Evolutionary conservation across 176 grass and related monocot genomes (phyloP).

Genomic region (Zoysia japonica): DNA sequence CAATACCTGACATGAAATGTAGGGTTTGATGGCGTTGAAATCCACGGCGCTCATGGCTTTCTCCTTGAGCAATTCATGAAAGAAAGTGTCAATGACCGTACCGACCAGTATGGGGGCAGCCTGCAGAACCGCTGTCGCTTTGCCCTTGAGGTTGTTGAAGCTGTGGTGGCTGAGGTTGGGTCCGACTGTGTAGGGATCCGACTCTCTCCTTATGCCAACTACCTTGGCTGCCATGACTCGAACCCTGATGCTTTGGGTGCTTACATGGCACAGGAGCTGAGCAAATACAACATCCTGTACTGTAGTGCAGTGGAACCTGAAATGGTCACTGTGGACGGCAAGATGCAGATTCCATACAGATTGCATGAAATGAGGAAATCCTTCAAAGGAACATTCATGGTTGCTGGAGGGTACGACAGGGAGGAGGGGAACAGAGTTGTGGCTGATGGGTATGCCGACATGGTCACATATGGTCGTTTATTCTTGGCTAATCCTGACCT

Average conservation of each 20-base stretch:
- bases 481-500: slow-evolving; percentile 70
- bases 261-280: slow-evolving; percentile 54
- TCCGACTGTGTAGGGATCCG: slow-evolving; percentile 44
- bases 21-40: slow-evolving; percentile 76
- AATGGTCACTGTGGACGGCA: slow-evolving; percentile 32
- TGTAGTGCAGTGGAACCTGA: slow-evolving; percentile 58
- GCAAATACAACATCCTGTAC: slow-evolving; percentile 42
- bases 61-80: slow-evolving; percentile 68
- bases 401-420: slow-evolving; percentile 52
- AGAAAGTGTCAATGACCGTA: slow-evolving; percentile 47
- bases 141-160: slow-evolving; percentile 50
- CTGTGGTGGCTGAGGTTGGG: slow-evolving; percentile 40
- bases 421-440: slow-evolving; percentile 53
- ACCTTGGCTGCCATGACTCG: slow-evolving; percentile 30
- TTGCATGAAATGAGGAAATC: slow-evolving; percentile 52
- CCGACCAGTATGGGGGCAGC: slow-evolving; percentile 47
- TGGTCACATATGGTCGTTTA: slow-evolving; percentile 52
- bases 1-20: neutral
- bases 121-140: slow-evolving; percentile 54
- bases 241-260: slow-evolving; percentile 52
- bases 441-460: slow-evolving; percentile 44
- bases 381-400: slow-evolving; percentile 51
- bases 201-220: slow-evolving; percentile 51
- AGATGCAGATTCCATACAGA: slow-evolving; percentile 32
- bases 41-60: slow-evolving; percentile 53